Percentiles rank a stretch among this genome's conserved stretches.
phyloP scores from a whole-genome alignment of 805 yeast genomes.

The Ogataea thermomethanolica region DNA sequence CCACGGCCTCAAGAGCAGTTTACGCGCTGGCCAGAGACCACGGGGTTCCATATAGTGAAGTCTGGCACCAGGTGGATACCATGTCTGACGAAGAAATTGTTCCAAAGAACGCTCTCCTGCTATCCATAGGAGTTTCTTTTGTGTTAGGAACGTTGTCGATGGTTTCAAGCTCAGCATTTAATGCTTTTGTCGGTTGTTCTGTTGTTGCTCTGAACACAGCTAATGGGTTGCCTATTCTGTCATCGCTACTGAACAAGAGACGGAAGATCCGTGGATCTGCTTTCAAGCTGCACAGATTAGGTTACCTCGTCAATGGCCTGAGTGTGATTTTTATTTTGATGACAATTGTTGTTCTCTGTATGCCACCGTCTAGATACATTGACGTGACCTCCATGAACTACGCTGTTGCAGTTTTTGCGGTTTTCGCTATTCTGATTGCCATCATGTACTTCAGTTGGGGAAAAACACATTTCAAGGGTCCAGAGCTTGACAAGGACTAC shows the following conservation, averaged over 20 bases:
- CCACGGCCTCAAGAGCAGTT: constrained; percentile 80
- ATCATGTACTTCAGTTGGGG: constrained; percentile 61
- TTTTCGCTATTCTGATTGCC: constrained; percentile 47
- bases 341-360: constrained; percentile 59
- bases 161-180: constrained; percentile 69
- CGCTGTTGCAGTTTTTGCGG: constrained; percentile 59
- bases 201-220: constrained; percentile 73
- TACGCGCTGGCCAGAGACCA: constrained; percentile 82
- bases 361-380: constrained; percentile 64
- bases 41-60: constrained; percentile 62
- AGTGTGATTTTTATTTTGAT: constrained; percentile 59
- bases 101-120: constrained; percentile 65
- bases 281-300: constrained; percentile 58
- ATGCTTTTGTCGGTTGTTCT: constrained; percentile 81
- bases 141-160: constrained; percentile 62
- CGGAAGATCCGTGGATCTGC: constrained; percentile 63
- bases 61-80: constrained; percentile 64
- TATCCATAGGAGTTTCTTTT: constrained; percentile 61
- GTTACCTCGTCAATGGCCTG: constrained; percentile 58
- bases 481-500: constrained; percentile 40
- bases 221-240: constrained; percentile 69
- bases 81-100: constrained; percentile 51
- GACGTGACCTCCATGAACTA: constrained; percentile 52
- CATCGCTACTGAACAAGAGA: constrained; percentile 58
- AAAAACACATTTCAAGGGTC: constrained; percentile 57